A percentile compares a stretch with the other conserved stretches of the same genome.
These are phyloP conservation scores for Venturia carpophila DNA, from an alignment of 2,329 filamentous ascomycete species.

Conservation along the genomic window DNA sequence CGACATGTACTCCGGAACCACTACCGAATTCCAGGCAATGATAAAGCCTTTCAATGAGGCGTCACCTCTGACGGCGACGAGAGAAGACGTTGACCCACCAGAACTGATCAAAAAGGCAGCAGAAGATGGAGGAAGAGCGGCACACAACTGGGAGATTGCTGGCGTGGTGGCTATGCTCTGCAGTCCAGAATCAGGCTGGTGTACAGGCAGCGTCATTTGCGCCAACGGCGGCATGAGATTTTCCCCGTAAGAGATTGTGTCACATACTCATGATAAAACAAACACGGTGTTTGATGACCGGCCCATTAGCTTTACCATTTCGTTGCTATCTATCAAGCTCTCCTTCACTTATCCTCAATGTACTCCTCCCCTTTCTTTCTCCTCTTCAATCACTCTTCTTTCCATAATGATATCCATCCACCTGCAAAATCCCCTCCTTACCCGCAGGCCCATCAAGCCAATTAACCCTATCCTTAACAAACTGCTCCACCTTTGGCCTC, in stretches of 20 bases:
- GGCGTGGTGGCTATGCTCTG: constrained; percentile 72
- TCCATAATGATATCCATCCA: constrained; percentile 6
- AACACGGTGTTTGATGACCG: no score
- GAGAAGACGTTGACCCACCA: constrained; percentile 54
- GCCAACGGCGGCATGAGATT: constrained; percentile 65
- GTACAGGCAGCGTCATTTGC: constrained; percentile 70
- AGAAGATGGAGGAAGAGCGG: constrained; percentile 45
- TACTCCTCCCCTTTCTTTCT: neutral
- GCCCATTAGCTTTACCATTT: no score
- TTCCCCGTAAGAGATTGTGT: neutral
- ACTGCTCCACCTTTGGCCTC: constrained; percentile 47
- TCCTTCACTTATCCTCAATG: no score
- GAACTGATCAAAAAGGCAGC: constrained; percentile 41
- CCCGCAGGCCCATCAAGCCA: constrained; percentile 45
- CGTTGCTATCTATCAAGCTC: no score
- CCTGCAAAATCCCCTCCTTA: neutral
- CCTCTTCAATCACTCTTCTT: neutral
- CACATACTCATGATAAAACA: neutral
- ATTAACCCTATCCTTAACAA: constrained; percentile 42
- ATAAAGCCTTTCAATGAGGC: constrained; percentile 55
- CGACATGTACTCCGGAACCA: constrained; percentile 54
- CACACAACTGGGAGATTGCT: constrained; percentile 62
- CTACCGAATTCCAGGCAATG: constrained; percentile 49
- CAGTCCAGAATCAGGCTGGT: constrained; percentile 63
- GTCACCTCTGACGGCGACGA: constrained; percentile 56